A percentile compares a stretch with the other conserved stretches of the same genome.
phyloP scores from a whole-genome alignment of 192 early-diverging fungal species.

The Mortierella claussenii region DNA sequence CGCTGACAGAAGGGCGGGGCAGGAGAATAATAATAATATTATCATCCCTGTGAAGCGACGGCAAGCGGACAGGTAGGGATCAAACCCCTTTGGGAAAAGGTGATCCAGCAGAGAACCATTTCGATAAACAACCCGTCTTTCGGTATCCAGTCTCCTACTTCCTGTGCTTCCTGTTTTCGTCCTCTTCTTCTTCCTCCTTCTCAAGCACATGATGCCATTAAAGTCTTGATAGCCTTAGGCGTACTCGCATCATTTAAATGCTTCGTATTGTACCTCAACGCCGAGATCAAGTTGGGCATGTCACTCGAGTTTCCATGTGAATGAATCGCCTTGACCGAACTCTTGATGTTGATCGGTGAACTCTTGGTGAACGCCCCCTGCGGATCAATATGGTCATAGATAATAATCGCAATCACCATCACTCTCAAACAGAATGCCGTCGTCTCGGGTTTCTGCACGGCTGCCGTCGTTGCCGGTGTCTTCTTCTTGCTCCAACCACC shows the following conservation, averaged over 20 bases:
- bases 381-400: conserved; percentile 91
- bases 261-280: conserved; percentile 79
- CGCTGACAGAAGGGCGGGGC: too few species aligned
- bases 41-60: too few species aligned
- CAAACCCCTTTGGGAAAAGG: too few species aligned
- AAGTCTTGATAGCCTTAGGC: conserved; percentile 71
- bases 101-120: too few species aligned
- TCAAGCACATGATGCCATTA: conserved; percentile 56
- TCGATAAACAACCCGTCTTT: too few species aligned
- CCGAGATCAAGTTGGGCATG: conserved; percentile 73
- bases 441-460: conserved; percentile 67
- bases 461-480: too few species aligned
- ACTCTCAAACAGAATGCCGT: conserved; percentile 85
- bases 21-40: too few species aligned
- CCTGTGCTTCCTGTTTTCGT: too few species aligned
- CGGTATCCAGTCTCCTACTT: too few species aligned
- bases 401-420: conserved; percentile 86
- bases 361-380: conserved; percentile 81
- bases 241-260: conserved; percentile 85
- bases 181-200: too few species aligned
- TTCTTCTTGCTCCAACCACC: conserved; percentile 59
- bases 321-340: conserved; percentile 77
- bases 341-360: conserved; percentile 81
- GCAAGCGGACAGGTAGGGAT: too few species aligned
- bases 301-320: conserved; percentile 62